phyloP scores from a whole-genome alignment of 1,284 basidiomycete genomes.

The Paramarasmius palmivorus region DNA sequence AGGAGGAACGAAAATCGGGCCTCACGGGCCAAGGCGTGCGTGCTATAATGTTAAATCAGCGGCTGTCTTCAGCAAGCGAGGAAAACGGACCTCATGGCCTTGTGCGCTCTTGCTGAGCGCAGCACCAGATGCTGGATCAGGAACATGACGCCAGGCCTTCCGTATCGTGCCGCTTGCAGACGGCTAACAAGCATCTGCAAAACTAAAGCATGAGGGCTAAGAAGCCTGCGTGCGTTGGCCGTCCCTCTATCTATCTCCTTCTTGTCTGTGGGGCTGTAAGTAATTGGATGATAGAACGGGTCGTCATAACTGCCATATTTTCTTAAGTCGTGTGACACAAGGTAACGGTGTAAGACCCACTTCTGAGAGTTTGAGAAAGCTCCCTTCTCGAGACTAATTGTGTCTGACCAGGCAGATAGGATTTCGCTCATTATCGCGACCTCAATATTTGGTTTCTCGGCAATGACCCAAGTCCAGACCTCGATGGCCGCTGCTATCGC shows the following conservation, averaged over 20 bases:
- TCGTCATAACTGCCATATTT: slow-evolving; percentile 66
- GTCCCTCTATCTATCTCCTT: slow-evolving; percentile 77
- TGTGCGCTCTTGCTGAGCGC: slow-evolving; percentile 69
- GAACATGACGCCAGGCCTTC: slow-evolving; percentile 83
- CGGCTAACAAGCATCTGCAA: slow-evolving; percentile 92
- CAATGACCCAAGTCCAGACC: slow-evolving; percentile 96
- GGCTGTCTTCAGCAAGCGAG: background rate
- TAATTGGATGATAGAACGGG: slow-evolving; percentile 85
- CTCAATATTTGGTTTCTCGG: slow-evolving; percentile 78
- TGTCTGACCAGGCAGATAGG: slow-evolving; percentile 84
- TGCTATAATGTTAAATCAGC: slow-evolving; percentile 47
- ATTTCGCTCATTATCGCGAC: slow-evolving; percentile 84
- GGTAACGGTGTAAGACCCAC: slow-evolving; percentile 44
- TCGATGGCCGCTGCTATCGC: slow-evolving; percentile 88
- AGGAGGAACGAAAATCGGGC: slow-evolving; percentile 86
- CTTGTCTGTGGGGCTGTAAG: slow-evolving; percentile 92
- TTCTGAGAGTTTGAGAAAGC: slow-evolving; percentile 82
- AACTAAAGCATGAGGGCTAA: slow-evolving; percentile 84
- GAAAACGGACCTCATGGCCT: slow-evolving; percentile 66
- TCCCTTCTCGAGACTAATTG: slow-evolving; percentile 77
- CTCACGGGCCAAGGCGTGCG: slow-evolving; percentile 90
- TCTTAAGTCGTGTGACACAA: slow-evolving; percentile 9
- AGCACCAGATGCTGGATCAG: slow-evolving; percentile 85
- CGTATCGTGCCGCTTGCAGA: slow-evolving; percentile 91
- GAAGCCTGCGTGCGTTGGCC: slow-evolving; percentile 70